These are phyloP conservation scores for Coriolopsis trogii DNA, from an alignment of 1,284 basidiomycete species.

Conservation along the genomic window DNA sequence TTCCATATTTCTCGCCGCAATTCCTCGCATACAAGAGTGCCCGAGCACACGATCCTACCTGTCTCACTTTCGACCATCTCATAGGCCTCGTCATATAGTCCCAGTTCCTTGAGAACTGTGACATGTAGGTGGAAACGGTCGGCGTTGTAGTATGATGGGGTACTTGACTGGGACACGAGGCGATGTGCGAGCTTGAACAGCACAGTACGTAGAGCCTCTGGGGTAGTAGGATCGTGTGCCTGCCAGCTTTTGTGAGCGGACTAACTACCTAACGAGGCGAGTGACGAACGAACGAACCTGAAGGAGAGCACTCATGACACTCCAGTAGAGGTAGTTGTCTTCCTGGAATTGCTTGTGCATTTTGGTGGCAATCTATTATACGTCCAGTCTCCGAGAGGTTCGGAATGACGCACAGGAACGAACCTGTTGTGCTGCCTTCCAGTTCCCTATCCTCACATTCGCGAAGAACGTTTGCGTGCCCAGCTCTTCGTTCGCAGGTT, in stretches of 20 bases:
- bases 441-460: constrained; percentile 73
- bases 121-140: constrained; percentile 81
- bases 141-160: constrained; percentile 62
- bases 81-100: constrained; percentile 69
- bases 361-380: constrained; percentile 64
- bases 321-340: constrained; percentile 85
- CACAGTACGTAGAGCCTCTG: constrained; percentile 61
- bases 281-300: constrained; percentile 49
- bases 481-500: constrained; percentile 80
- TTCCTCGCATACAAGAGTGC: constrained; percentile 76
- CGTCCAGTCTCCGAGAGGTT: constrained; percentile 9
- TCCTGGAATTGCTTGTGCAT: constrained; percentile 80
- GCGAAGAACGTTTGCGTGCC: constrained; percentile 83
- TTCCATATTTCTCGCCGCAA: constrained; percentile 71
- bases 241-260: too few relatives aligned
- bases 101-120: constrained; percentile 68
- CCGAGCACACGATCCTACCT: constrained; percentile 66
- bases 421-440: constrained; percentile 83
- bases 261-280: too few relatives aligned
- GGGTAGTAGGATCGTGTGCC: constrained; percentile 67
- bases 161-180: constrained; percentile 60
- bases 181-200: constrained; percentile 75
- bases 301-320: constrained; percentile 76
- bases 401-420: constrained; percentile 16
- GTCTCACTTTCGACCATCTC: constrained; percentile 69